Percentiles rank a stretch among this genome's conserved stretches.
These are phyloP conservation scores for Euphorbia lathyris DNA, from an alignment of 345 rosid species.

Conservation along the genomic window DNA sequence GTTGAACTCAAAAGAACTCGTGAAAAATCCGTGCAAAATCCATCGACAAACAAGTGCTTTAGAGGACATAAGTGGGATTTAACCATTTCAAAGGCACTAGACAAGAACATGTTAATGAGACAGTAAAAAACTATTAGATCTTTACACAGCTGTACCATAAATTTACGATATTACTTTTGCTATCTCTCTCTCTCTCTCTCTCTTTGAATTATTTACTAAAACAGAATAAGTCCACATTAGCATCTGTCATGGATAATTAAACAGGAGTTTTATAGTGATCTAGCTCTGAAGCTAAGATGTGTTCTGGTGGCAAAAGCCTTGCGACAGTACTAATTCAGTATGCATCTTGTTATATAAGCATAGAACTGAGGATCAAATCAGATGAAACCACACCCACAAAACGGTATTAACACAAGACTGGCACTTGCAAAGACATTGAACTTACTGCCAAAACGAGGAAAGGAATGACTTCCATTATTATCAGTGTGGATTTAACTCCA, in stretches of 20 bases:
- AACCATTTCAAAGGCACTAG: background rate
- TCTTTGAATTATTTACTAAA: background rate
- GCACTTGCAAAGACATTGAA: conserved; percentile 16
- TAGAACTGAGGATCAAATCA: conserved; percentile 3
- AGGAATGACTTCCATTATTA: conserved; percentile 98
- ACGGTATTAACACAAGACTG: conserved; percentile 7
- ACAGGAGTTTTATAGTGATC: background rate
- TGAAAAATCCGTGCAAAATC: background rate
- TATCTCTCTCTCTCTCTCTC: no score
- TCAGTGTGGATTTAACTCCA: conserved; percentile 89
- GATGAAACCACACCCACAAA: conserved; percentile 1
- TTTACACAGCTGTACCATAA: background rate
- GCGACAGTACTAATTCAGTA: background rate
- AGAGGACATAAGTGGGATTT: background rate
- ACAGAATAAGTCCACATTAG: background rate
- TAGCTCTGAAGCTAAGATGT: background rate
- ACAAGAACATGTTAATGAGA: background rate
- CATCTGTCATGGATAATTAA: background rate
- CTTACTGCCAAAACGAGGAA: conserved; percentile 97
- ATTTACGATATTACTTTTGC: no score
- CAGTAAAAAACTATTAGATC: background rate
- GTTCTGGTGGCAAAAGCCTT: background rate
- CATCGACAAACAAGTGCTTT: background rate
- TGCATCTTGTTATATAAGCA: background rate
- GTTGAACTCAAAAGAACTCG: background rate